phyloP scores from a whole-genome alignment of 495 filamentous ascomycete species.

The Penicillium dipodomyicola region DNA sequence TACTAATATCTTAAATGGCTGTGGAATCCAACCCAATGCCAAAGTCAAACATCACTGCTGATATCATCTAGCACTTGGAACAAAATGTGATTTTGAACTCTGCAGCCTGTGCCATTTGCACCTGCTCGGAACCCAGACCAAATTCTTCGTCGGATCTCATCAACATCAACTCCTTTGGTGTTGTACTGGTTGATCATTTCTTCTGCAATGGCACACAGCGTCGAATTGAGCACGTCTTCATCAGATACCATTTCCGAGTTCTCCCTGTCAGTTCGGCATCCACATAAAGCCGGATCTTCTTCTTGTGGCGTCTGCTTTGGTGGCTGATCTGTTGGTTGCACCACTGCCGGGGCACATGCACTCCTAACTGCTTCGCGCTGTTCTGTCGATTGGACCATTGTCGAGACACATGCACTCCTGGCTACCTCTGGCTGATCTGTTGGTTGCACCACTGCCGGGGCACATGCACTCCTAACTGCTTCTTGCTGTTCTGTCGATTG shows the following conservation, averaged over 20 bases:
- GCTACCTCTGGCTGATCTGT: too few species aligned
- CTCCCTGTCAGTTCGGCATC: conserved; percentile 23
- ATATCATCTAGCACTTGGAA: conserved; percentile 48
- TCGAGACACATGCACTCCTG: background rate
- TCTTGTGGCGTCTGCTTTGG: background rate
- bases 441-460: background rate
- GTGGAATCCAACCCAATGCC: background rate
- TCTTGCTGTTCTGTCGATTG: background rate
- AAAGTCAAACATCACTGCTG: conserved; percentile 33
- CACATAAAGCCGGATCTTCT: conserved; percentile 28
- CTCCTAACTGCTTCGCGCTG: background rate
- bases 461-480: background rate
- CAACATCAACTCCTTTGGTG: conserved; percentile 36
- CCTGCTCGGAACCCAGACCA: conserved; percentile 38
- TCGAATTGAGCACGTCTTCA: conserved; percentile 38
- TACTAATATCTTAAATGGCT: background rate
- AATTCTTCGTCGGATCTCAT: conserved; percentile 36
- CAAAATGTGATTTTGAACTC: conserved; percentile 43
- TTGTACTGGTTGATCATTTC: conserved; percentile 43
- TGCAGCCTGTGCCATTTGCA: conserved; percentile 36
- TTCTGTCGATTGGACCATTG: too few species aligned
- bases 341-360: background rate
- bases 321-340: background rate
- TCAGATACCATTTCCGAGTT: conserved; percentile 19
- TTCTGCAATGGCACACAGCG: conserved; percentile 43